Base-by-base conservation (phyloP, 2,329 filamentous ascomycete genomes). In the Pestalotiopsis sp. region DNA sequence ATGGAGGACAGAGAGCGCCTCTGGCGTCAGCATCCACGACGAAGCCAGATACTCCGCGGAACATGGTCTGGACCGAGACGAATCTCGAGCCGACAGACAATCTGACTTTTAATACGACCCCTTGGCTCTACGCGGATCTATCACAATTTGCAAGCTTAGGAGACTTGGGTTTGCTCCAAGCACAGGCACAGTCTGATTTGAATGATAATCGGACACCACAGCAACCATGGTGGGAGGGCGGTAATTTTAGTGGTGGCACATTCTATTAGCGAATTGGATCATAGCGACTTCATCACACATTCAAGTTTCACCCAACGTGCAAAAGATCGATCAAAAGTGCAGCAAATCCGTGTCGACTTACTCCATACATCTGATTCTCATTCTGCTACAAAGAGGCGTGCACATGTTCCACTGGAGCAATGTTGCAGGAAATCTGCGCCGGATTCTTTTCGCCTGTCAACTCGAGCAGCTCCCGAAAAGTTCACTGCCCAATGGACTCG, bases 1-100 rank as follows among this genome's bases (percentile, higher is more conserved):
- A 86, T 68, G 85, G 85, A 11, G 85, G 85, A 0, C 84, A 85
- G 66, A 83, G 84, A 11, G 84, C 82, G 1, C 84, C 84, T 0
- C 82, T 84, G 7, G 36, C 78, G 17, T 80, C 80, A 0, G 72
- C 76, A 0, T 45, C 74, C 2, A 70, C 74, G 0, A 71, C 76
- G 1, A 70, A 71, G n/a, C 71, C 72, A 25, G 71, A 72, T 23
- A 75, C 77, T 0, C 68, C 74, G 1, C 70, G 76, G 17, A 72
- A 73, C 66, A 67, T 41, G 20, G 72, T 74, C 4, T 75, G 70
- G 27, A 78, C 80, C 12, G 77, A 80, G 41, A 69, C 77, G 0
- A 72, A 75, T 2, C 75, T 76, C 11, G 79, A 80, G 67, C 75
- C 77, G 67, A 74, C 74, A 0, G 81, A 82, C 66, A 80, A 71